Evolutionary conservation across 1,284 basidiomycete genomes (phyloP).

Genomic region (Tausonia pullulans): DNA sequence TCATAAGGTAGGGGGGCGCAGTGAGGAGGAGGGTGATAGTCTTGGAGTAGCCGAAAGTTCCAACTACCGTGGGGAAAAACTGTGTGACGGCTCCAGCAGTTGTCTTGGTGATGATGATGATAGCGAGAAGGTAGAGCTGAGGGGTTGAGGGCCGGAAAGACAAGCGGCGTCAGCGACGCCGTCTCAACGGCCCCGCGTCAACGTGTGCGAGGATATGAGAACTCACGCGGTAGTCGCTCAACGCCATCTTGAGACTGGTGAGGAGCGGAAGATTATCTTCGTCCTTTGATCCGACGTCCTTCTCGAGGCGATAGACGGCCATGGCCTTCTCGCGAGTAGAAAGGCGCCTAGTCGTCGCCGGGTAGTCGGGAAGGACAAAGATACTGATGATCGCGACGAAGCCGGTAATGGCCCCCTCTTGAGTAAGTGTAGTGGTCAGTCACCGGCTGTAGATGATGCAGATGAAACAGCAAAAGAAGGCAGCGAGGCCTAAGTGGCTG

Average conservation of each 20-base stretch:
- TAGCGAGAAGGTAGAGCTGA: conserved; percentile 21
- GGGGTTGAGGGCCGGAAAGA: not conserved
- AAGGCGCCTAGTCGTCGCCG: not conserved
- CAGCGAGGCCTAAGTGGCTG: too few relatives aligned
- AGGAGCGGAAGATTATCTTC: conserved; percentile 12
- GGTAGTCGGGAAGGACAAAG: conserved; percentile 12
- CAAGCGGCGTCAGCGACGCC: not conserved
- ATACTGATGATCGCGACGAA: conserved; percentile 15
- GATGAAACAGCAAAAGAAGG: too few relatives aligned
- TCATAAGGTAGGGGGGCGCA: conserved; percentile 28
- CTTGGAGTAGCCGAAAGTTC: conserved; percentile 24
- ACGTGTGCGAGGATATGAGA: not conserved
- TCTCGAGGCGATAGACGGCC: not conserved
- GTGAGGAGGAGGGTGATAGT: conserved; percentile 25
- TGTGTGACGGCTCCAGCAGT: conserved; percentile 20
- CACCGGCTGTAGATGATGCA: too few relatives aligned
- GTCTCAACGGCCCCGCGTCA: not conserved
- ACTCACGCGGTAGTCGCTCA: not conserved
- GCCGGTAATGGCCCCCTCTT: not conserved
- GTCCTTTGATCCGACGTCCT: conserved; percentile 8
- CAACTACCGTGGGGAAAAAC: conserved; percentile 26
- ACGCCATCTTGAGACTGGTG: conserved; percentile 17
- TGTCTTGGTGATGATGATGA: conserved; percentile 23
- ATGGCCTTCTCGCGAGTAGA: not conserved
- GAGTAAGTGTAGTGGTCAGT: too few relatives aligned